Conservation (phyloP, 1,284 basidiomycete genomes). For the Leucoagaricus sp. region DNA sequence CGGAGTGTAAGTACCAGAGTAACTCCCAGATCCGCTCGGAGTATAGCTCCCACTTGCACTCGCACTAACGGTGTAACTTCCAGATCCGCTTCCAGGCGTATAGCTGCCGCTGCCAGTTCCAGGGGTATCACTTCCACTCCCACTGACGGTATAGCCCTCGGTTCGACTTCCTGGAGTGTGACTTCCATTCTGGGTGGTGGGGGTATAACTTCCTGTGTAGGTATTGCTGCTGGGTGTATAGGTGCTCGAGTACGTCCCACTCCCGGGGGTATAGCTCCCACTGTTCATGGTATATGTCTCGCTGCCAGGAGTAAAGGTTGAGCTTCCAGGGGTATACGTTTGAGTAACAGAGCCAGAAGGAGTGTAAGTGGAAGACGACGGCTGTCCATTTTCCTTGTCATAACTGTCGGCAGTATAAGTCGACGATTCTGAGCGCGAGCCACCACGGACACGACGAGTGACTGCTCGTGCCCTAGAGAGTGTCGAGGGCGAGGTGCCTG, state of each 20-base stretch:
- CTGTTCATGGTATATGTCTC: slow-evolving; percentile 7
- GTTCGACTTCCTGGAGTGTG: slow-evolving; percentile 21
- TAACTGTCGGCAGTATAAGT: slow-evolving; percentile 38
- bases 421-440: slow-evolving; percentile 34
- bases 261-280: slow-evolving; percentile 23
- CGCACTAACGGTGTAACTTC: background rate
- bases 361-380: slow-evolving; percentile 1
- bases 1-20: slow-evolving; percentile 24
- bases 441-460: slow-evolving; percentile 50
- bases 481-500: slow-evolving; percentile 37
- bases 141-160: slow-evolving; percentile 17
- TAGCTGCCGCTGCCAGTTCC: slow-evolving; percentile 20
- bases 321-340: slow-evolving; percentile 7
- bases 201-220: slow-evolving; percentile 17
- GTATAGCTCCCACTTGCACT: slow-evolving; percentile 25
- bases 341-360: background rate
- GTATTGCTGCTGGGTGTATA: slow-evolving; percentile 18
- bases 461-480: slow-evolving; percentile 62
- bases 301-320: slow-evolving; percentile 20
- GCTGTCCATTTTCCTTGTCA: slow-evolving; percentile 56
- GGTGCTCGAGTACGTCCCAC: slow-evolving; percentile 18
- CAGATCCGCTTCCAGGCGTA: no score
- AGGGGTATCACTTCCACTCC: slow-evolving; percentile 23
- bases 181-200: slow-evolving; percentile 19
- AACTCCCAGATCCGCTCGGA: slow-evolving; percentile 19